Base-by-base conservation (phyloP, 1,139 yeast genomes). In the Saccharomycopsis hybrid region DNA sequence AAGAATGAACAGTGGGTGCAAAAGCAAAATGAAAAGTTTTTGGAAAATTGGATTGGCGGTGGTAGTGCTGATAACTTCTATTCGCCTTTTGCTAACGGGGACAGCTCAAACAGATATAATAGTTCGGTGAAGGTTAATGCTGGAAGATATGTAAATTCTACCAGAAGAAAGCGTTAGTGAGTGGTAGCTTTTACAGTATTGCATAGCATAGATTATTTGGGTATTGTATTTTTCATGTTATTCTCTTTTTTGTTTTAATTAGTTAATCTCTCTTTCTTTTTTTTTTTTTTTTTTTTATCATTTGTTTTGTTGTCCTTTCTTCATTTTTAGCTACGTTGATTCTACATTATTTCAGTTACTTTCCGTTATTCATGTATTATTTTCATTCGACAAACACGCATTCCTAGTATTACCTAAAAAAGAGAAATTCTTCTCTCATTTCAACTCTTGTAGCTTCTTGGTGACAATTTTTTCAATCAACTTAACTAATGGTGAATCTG, bases 21-120 rank as follows among this genome's bases (percentile, higher is more conserved):
- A 63, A 77, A 85, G 60, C 86, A 87, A 61, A 87, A 87, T 59
- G 97, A 89, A 60, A 89, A 89, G 67, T 71, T 85, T 56, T 70
- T 89, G 57, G 82, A 84, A 60, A 89, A 88, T 61, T 92, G 95
- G 85, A 80, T 89, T 50, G 96, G 96, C 31, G 95, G 95, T 24
- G 96, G 95, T 3, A 84, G 95, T 54, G 97, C 95, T 5, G 97
- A 90, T 60, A 84, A 86, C 60, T 82, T 80, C 60, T 80, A 84
- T 51, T 84, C 96, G n/a, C 97, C 98, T 7, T 92, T 92, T 66
- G 85, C 89, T 4, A 74, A 78, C 42, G 79, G 82, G 48, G 79
- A 46, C 29, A 49, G 50, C 25, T 41, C 44, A 2, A 70, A 77
- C 39, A 76, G 84, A 61, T 76, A 77, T 37, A 76, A 82, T 24